Evolutionary conservation across 2,329 filamentous ascomycete genomes (phyloP), one percentile per base, ranked within the genome.

Genomic region (Verticillium albo-atrum): DNA sequence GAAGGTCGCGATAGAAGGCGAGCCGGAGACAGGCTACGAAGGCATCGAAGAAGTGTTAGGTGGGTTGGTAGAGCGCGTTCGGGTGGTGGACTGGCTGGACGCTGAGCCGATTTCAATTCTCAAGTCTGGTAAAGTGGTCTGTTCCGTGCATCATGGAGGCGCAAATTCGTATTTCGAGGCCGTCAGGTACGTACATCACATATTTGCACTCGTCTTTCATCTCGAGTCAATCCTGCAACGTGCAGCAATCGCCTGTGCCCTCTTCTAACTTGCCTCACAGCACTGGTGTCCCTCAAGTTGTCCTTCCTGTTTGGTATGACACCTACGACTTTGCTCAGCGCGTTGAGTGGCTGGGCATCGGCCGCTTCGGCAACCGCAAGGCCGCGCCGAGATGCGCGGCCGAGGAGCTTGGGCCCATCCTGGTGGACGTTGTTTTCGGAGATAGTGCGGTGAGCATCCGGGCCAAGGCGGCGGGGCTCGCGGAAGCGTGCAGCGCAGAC

Each of bases 301-400:
- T 80, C 3, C 67, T 82, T 0, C 77, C 78, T 1, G 62, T 70
- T 3, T 81, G 79, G 79, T 68, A 74, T 1, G 78, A 81, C 62
- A 76, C 72, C 27, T 80, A 79, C 61, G 79, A 81, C 55, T 81
- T 75, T 58, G 78, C 76, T 4, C 70, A 72, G 54, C 71, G 78
- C 0, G 75, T 72, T 9, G 78, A 81, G 65, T 67, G 71, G 61
- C 68, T 80, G 0, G 76, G 75, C 1, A 71, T 82, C 25, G 78
- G 78, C 3, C 64, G 67, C 4, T 70, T 28, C n/a, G 42, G 42
- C 17, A 56, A 37, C 28, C 20, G 10, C 2, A 56, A 56, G 23
- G 52, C 35, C 28, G 23, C 53, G 14, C 53, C 57, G 9, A 32
- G 54, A 20, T 55, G 37, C 28, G 27, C 52, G 14, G 20, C 42